These are phyloP conservation scores for Aspergillus awamori DNA, from an alignment of 2,329 filamentous ascomycete genomes.

Conservation along the genomic window DNA sequence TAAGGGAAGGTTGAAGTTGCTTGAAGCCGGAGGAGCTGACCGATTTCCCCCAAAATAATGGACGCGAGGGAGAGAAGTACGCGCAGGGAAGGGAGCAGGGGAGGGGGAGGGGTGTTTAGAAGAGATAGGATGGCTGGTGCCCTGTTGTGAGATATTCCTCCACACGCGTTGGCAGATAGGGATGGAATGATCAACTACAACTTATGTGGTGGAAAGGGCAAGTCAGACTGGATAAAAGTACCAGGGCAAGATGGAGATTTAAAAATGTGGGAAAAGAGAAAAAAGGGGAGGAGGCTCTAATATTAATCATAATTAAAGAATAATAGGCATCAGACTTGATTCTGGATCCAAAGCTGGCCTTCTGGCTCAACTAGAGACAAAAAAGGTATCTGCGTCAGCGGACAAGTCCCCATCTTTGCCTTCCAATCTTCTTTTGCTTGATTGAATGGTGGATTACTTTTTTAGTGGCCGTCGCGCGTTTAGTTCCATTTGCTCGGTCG, in stretches of 20 bases:
- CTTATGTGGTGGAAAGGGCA: neutral
- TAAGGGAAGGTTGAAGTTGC: neutral
- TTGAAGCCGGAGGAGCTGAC: neutral
- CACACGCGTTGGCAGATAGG: conserved; percentile 3
- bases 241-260: neutral
- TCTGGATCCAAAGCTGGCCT: no score
- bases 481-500: conserved; percentile 9
- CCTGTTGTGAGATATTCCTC: conserved; percentile 1
- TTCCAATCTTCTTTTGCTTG: neutral
- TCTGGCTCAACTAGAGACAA: neutral
- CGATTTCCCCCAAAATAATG: neutral
- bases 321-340: no score
- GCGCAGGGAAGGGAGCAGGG: neutral
- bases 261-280: neutral
- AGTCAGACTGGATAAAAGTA: neutral
- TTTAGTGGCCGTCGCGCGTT: neutral
- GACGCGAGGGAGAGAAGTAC: neutral
- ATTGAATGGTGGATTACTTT: neutral
- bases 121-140: neutral
- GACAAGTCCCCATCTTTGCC: neutral
- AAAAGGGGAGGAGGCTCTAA: neutral
- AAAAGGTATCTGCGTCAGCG: conserved; percentile 2
- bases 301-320: conserved; percentile 1
- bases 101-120: neutral
- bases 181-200: conserved; percentile 3